phyloP scores from a whole-genome alignment of 129 eudicot genomes.

The sunflower (Helianthus annuus) region HanXRQr2.0-SUNRISE NC_035445.2:1799477-1799976 shows the following conservation, averaged over 20 bases:
- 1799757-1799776: conserved; percentile 15
- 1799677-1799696: conserved; percentile 11
- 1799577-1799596: too few relatives aligned
- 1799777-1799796: conserved; percentile 7
- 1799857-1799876: conserved; percentile 35
- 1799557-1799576: too few relatives aligned
- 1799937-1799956: conserved; percentile 31
- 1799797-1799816: neutral
- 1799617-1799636: too few relatives aligned
- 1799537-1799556: too few relatives aligned
- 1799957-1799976: conserved; percentile 25
- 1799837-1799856: conserved; percentile 14
- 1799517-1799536: too few relatives aligned
- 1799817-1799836: neutral
- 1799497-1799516: too few relatives aligned
- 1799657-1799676: neutral
- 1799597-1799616: too few relatives aligned
- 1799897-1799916: conserved; percentile 29
- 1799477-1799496: too few relatives aligned
- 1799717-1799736: conserved; percentile 24
- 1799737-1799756: conserved; percentile 33
- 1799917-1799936: conserved; percentile 29
- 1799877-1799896: conserved; percentile 22
- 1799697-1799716: conserved; percentile 26
- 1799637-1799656: too few relatives aligned